A percentile compares a stretch with the other conserved stretches of the same genome.
Conservation (phyloP, 495 filamentous ascomycete genomes). For the Chlorociboria aeruginascens region DNA sequence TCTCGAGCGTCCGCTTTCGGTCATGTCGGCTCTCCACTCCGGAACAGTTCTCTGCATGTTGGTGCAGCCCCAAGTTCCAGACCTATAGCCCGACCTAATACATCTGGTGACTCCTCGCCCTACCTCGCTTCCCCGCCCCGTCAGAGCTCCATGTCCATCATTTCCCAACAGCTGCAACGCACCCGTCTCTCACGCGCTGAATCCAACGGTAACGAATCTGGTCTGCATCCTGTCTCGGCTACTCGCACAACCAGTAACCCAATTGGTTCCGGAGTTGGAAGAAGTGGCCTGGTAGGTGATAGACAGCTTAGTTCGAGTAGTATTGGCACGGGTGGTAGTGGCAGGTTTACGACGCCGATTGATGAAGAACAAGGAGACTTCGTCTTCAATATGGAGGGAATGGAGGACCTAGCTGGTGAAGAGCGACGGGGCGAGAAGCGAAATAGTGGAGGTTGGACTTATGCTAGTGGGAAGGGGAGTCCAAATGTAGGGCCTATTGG, state of each 20-base stretch:
- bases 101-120: conserved; percentile 46
- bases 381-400: conserved; percentile 77
- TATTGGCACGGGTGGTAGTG: conserved; percentile 26
- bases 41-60: conserved; percentile 61
- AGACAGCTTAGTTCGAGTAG: conserved; percentile 42
- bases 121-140: conserved; percentile 57
- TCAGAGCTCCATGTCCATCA: conserved; percentile 44
- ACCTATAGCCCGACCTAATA: conserved; percentile 12
- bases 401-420: conserved; percentile 37
- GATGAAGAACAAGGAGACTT: conserved; percentile 63
- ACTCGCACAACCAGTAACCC: conserved; percentile 13
- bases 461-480: conserved; percentile 6
- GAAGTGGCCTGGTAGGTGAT: conserved; percentile 19
- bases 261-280: conserved; percentile 7
- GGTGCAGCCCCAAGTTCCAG: conserved; percentile 46
- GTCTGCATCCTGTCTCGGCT: conserved; percentile 8
- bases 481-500: conserved; percentile 12
- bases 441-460: conserved; percentile 22
- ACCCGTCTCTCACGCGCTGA: conserved; percentile 35
- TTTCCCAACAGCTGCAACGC: conserved; percentile 57
- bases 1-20: conserved; percentile 51
- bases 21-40: conserved; percentile 87
- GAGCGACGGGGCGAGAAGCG: conserved; percentile 20
- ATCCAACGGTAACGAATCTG: conserved; percentile 15
- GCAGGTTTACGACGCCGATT: conserved; percentile 52